A percentile compares a stretch with the other conserved stretches of the same genome.
Evolutionary conservation across 2,329 filamentous ascomycete genomes (phyloP).

Genomic region (Aspergillus viridinutans): DNA sequence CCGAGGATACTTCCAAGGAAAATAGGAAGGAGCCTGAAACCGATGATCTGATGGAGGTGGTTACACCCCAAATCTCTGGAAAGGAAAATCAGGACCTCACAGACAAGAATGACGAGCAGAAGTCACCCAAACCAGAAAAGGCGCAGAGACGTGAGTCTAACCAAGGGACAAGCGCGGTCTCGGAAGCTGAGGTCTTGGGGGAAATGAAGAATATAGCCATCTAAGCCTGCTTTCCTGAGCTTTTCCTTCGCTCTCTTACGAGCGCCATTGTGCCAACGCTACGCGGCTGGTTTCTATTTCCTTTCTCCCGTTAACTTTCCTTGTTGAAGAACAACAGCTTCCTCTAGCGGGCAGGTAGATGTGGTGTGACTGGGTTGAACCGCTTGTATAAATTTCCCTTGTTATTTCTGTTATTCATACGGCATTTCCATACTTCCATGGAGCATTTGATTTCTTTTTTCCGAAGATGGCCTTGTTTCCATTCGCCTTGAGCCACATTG

Average conservation of each 20-base stretch:
- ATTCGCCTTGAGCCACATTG: conserved; percentile 20
- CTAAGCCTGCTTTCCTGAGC: conserved; percentile 21
- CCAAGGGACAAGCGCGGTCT: conserved; percentile 23
- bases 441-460: conserved; percentile 16
- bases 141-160: conserved; percentile 25
- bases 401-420: conserved; percentile 16
- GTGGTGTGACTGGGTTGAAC: conserved; percentile 20
- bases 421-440: conserved; percentile 21
- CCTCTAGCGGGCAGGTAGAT: conserved; percentile 22
- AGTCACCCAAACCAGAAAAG: conserved; percentile 28
- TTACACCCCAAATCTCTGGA: conserved; percentile 33
- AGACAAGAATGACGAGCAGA: conserved; percentile 18
- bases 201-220: conserved; percentile 49
- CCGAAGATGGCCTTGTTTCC: conserved; percentile 18
- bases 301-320: conserved; percentile 9
- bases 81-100: conserved; percentile 30
- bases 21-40: conserved; percentile 25
- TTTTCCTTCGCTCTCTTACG: conserved; percentile 1
- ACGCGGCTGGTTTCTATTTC: conserved; percentile 1
- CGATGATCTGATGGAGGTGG: conserved; percentile 39
- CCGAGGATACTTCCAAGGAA: conserved; percentile 28
- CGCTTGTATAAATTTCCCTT: conserved; percentile 32
- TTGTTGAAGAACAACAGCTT: conserved; percentile 17
- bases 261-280: conserved; percentile 4
- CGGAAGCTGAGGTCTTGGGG: conserved; percentile 39